Conservation (phyloP, 371 early-diverging fungal species). For the Saksenaea vasiformis region DNA sequence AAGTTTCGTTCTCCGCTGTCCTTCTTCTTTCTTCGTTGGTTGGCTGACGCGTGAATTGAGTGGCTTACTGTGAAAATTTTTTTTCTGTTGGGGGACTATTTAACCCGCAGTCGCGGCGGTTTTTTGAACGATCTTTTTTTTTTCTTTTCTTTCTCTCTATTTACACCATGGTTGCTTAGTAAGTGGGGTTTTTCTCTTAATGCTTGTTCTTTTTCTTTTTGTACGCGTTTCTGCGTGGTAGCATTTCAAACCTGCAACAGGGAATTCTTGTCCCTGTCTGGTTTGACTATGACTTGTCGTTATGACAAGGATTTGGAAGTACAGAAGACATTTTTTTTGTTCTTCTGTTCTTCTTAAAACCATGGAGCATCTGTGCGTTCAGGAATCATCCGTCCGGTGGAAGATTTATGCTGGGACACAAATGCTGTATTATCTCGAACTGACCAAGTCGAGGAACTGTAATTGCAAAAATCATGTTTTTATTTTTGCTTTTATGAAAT, state of each 20-base stretch:
- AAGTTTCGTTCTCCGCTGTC: not conserved
- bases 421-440: not conserved
- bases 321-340: not conserved
- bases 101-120: not conserved
- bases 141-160: not conserved
- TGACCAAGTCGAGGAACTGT: not conserved
- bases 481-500: not conserved
- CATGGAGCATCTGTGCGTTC: not conserved
- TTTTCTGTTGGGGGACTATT: not conserved
- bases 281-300: not conserved
- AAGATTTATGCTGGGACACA: not conserved
- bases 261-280: not conserved
- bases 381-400: not conserved
- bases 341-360: not conserved
- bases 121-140: not conserved
- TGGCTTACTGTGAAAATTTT: not conserved
- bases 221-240: not conserved
- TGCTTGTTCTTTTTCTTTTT: not conserved
- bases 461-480: not conserved
- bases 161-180: not conserved
- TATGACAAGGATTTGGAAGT: slow-evolving; percentile 1
- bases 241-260: not conserved
- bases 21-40: not conserved
- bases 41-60: not conserved
- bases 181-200: not conserved